A percentile compares a stretch with the other conserved stretches of the same genome.
phyloP scores from a whole-genome alignment of 2,329 filamentous ascomycete species.

The Epichloe elymi region DNA sequence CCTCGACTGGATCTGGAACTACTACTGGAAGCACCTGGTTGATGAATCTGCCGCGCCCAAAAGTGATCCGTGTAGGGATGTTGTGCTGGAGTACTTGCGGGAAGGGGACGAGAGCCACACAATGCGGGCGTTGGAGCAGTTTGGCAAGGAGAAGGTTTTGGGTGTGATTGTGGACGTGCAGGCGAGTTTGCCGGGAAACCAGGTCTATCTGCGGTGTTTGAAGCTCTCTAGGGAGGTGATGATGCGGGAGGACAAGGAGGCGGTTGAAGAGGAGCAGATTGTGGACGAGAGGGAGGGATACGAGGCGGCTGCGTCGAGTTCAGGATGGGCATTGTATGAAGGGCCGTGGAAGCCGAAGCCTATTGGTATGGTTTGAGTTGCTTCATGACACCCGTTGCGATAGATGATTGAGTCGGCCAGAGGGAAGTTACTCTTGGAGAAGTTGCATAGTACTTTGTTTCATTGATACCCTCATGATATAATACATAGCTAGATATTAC shows the following conservation, averaged over 20 bases:
- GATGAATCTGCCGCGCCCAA: constrained; percentile 10
- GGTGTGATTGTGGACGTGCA: constrained; percentile 26
- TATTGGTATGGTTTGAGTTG: constrained; percentile 36
- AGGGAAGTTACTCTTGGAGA: background rate
- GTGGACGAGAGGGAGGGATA: constrained; percentile 4
- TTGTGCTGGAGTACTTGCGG: constrained; percentile 26
- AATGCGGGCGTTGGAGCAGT: constrained; percentile 20
- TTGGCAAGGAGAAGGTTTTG: constrained; percentile 25
- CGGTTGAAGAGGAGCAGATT: constrained; percentile 4
- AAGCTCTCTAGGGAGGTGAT: constrained; percentile 30
- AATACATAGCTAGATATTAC: background rate
- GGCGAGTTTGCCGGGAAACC: constrained; percentile 27
- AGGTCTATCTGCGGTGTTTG: constrained; percentile 29
- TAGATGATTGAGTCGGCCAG: background rate
- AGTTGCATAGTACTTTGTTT: background rate
- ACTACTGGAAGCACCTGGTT: constrained; percentile 59
- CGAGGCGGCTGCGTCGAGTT: constrained; percentile 8
- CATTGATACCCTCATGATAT: background rate
- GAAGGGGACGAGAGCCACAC: constrained; percentile 19
- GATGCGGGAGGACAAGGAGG: constrained; percentile 10
- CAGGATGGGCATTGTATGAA: constrained; percentile 35
- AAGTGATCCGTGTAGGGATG: constrained; percentile 18
- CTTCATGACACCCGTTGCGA: background rate
- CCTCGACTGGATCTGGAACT: constrained; percentile 75
- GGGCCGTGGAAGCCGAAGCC: constrained; percentile 44